Base-by-base conservation (phyloP, 257 asterid species). In the Solanum ossicruentum region DNA sequence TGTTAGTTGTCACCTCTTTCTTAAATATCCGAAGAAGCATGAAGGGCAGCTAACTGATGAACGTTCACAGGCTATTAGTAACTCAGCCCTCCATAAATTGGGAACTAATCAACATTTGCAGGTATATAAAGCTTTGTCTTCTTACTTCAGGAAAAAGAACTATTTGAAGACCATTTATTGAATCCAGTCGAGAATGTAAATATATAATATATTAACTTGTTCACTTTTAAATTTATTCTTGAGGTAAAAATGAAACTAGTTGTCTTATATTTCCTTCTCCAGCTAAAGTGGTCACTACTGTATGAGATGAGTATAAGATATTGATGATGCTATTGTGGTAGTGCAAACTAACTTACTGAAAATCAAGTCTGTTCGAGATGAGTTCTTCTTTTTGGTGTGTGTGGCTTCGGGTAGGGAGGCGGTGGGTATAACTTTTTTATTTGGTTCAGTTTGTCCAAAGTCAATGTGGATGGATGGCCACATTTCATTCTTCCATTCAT, bases 1-100 rank as follows among this genome's bases (percentile, higher is more conserved):
- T 16, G 88, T 91, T 52, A 94, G 98, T 84, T 95, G 98, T 89
- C 91, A 91, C 89, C 93, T 92, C 65, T 97, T 92, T 87, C 97
- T 95, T 36, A 93, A 95, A 92, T 70, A 97, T 90, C 94, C 97
- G 28, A 87, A 88, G 89, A 82, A 86, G 87, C 90, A 92, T 57
- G 99, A 97, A 92, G 98, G 98, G 66, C 87, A 88, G 83, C 86
- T 97, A 88, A 79, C 97, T 82, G 86, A 83, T 73, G 73, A 32
- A 39, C 98, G 99, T 56, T 84, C 87, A 13, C 69, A 73, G 87
- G 89, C 92, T 41, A 88, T 97, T 84, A 80, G 92, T 87, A 97
- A 97, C 83, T 88, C 93, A 28, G 84, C 96, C 77, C 92, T 97
- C 89, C 94, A 95, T 88, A 90, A 89, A 85, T 75, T 92, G 86